Evolutionary conservation across 1,284 basidiomycete species (phyloP).

Genomic region (Sporisorium exsertum): DNA sequence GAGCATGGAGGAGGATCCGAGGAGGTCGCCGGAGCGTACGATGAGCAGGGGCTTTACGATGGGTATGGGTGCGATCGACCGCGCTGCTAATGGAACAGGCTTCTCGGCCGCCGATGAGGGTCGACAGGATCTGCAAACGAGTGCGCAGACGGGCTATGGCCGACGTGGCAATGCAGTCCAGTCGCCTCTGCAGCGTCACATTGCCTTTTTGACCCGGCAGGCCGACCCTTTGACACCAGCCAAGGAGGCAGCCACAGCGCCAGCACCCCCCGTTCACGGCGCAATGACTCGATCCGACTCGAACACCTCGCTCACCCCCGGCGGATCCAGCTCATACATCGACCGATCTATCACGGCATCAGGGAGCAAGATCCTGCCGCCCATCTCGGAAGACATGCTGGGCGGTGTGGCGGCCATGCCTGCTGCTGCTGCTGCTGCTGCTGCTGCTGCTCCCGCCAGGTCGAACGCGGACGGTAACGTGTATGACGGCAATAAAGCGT

Average conservation of each 20-base stretch:
- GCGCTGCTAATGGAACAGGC: slow-evolving; percentile 15
- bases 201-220: slow-evolving; percentile 42
- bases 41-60: slow-evolving; percentile 34
- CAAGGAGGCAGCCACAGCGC: slow-evolving; percentile 2
- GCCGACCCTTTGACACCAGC: slow-evolving; percentile 8
- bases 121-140: slow-evolving; percentile 40
- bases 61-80: slow-evolving; percentile 46
- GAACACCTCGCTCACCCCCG: slow-evolving; percentile 3
- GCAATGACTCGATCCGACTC: slow-evolving; percentile 18
- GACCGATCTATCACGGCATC: slow-evolving; percentile 13
- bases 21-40: slow-evolving; percentile 35
- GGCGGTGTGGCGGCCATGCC: slow-evolving; percentile 43
- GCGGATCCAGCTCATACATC: not conserved
- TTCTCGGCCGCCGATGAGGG: slow-evolving; percentile 27
- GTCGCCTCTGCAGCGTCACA: slow-evolving; percentile 54
- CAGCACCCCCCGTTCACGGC: slow-evolving; percentile 2
- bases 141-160: slow-evolving; percentile 12
- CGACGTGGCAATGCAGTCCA: slow-evolving; percentile 17
- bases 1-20: slow-evolving; percentile 24
- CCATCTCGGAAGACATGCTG: slow-evolving; percentile 43
- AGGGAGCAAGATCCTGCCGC: slow-evolving; percentile 15
- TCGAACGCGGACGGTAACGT: not conserved
- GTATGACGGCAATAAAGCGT: slow-evolving; percentile 11
- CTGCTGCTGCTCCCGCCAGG: too few species aligned
- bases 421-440: slow-evolving; percentile 12